phyloP scores from a whole-genome alignment of 2,329 filamentous ascomycete genomes.

The Aspergillus piperis region DNA sequence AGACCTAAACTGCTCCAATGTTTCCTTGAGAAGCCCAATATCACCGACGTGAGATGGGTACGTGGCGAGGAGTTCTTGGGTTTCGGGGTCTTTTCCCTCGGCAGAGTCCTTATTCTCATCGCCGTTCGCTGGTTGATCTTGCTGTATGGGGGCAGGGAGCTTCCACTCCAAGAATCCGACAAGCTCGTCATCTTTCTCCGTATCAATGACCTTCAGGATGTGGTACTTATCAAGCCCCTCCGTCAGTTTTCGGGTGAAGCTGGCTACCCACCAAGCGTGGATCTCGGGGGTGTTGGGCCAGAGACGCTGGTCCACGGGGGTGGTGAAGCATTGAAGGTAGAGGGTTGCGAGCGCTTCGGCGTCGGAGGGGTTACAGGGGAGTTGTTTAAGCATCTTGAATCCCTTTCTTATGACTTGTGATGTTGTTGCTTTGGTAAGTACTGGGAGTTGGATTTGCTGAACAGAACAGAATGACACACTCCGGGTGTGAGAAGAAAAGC shows the following conservation, averaged over 20 bases:
- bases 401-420: neutral
- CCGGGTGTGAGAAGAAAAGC: too few relatives aligned
- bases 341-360: conserved; percentile 19
- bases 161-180: conserved; percentile 31
- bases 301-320: conserved; percentile 23
- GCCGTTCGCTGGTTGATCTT: neutral
- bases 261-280: conserved; percentile 19
- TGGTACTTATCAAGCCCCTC: neutral
- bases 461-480: too few relatives aligned
- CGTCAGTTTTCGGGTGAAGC: conserved; percentile 4
- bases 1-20: conserved; percentile 24
- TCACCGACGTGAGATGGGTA: conserved; percentile 10
- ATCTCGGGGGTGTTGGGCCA: conserved; percentile 29
- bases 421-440: neutral
- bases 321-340: conserved; percentile 28
- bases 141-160: conserved; percentile 6
- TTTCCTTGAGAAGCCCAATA: conserved; percentile 20
- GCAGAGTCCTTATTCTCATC: neutral
- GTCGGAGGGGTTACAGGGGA: conserved; percentile 19
- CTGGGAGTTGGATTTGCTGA: neutral
- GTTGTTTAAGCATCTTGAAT: conserved; percentile 21
- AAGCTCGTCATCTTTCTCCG: conserved; percentile 12
- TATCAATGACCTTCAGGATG: conserved; percentile 20
- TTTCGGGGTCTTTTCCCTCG: conserved; percentile 13
- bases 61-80: conserved; percentile 10